Evolutionary conservation across 176 grass and related monocot species (phyloP).

Genomic region (Triticum aestivum): IWGSC_CS_RefSeq_v2.1 NC_057810.1:454320603-454321102

Average conservation of each 20-base stretch:
- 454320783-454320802: not conserved
- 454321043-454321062: slow-evolving; percentile 75
- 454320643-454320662: not conserved
- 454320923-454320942: slow-evolving; percentile 63
- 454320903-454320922: slow-evolving; percentile 92
- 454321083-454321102: slow-evolving; percentile 90
- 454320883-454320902: slow-evolving; percentile 58
- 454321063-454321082: slow-evolving; percentile 88
- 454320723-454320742: not conserved
- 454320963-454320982: slow-evolving; percentile 77
- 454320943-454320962: slow-evolving; percentile 58
- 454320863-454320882: not conserved
- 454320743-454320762: not conserved
- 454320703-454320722: no score
- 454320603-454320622: not conserved
- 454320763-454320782: not conserved
- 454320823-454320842: not conserved
- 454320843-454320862: not conserved
- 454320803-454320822: not conserved
- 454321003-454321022: slow-evolving; percentile 77
- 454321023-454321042: slow-evolving; percentile 97
- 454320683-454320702: not conserved
- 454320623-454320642: not conserved
- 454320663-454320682: not conserved
- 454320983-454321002: slow-evolving; percentile 84